Base-by-base conservation (phyloP, 2,329 filamentous ascomycete genomes). In the Sporothrix euskadiensis region DNA sequence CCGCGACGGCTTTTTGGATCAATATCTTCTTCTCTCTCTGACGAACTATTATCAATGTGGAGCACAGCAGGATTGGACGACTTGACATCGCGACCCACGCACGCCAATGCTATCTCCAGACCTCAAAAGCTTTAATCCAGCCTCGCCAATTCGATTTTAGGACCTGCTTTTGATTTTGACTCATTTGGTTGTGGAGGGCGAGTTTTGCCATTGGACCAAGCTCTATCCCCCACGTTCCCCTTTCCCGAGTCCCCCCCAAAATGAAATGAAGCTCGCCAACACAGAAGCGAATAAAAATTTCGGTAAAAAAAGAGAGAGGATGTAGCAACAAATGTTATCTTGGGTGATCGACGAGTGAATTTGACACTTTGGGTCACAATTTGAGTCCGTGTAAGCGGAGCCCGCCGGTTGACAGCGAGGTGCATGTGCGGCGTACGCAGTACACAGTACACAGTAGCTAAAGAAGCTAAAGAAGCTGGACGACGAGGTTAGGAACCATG, bases 291-390 rank as follows among this genome's bases (percentile, higher is more conserved):
- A 26, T 26, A 26, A 35, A 39, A 39, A 39, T 19, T 7, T 6
- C 19, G 26, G 22, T 4, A 6, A 26, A 26, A 41, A 63, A 26
- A 3, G 9, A 8, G 44, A 47, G 22, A 49, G 44, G 63, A 32
- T 47, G 39, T 32, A 49, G 22, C 4, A 22, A 49, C 22, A 14
- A 32, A 16, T 22, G 41, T 66, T 47, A 66, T 66, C 14, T n/a
- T 22, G 44, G 19, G 30, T 66, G 63, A 66, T 66, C 41, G 41
- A 66, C 63, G 41, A 66, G 63, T 14, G 63, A 66, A 66, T 66
- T 44, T 49, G 22, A 8, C 22, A 41, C 16, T n/a, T 7, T 66
- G 14, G 57, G 12, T 10, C 22, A 30, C 14, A 44, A 35, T 39
- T 19, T 39, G 57, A 1, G 16, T 19, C 57, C 16, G 14, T 32